Percentiles rank a stretch among this genome's conserved stretches.
Conservation (phyloP, 2,329 filamentous ascomycete genomes). For the Orbilia blumenaviensis region DNA sequence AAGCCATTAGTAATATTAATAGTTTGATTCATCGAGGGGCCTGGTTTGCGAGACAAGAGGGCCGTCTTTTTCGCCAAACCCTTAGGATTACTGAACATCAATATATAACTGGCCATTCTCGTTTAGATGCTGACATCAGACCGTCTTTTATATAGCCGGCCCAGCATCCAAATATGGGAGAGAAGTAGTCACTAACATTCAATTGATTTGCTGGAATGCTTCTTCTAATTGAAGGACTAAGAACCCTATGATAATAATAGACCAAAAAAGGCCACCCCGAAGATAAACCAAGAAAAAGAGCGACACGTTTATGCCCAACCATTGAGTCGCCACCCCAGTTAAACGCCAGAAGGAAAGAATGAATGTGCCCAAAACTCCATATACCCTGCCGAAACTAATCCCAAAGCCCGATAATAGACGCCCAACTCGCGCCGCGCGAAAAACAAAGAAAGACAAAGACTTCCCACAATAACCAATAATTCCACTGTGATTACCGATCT, state of each 20-base stretch:
- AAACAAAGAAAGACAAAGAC: background rate
- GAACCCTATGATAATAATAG: background rate
- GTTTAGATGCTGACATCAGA: slow-evolving; percentile 40
- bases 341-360: background rate
- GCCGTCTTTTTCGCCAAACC: too few relatives aligned
- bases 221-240: background rate
- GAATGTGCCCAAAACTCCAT: background rate
- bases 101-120: background rate
- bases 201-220: background rate
- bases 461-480: background rate
- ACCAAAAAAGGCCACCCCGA: background rate
- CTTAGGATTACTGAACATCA: slow-evolving; percentile 28
- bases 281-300: background rate
- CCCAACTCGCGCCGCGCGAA: too few relatives aligned
- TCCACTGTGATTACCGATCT: background rate
- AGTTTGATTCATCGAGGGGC: background rate
- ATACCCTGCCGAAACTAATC: background rate
- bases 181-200: background rate
- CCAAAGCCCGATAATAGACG: background rate
- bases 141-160: background rate
- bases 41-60: too few relatives aligned
- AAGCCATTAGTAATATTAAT: background rate
- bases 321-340: background rate
- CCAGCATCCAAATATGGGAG: background rate
- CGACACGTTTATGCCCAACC: background rate